Evolutionary conservation across 140 eudicot genomes (phyloP), one percentile per base, ranked within the genome.

Genomic region (Stevia rebaudiana): DNA sequence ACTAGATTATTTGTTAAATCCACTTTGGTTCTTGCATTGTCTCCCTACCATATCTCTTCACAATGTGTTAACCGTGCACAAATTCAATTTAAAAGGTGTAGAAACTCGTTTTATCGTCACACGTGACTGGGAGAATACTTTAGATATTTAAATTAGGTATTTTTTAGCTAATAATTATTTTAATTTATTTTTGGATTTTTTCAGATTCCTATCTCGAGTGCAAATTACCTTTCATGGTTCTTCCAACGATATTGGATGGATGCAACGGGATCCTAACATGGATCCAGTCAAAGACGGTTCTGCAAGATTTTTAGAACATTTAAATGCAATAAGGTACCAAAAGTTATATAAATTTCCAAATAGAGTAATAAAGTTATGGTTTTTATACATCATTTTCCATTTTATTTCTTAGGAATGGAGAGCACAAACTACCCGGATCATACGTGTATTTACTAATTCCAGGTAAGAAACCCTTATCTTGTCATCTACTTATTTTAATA

Each of bases 391-490:
- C 44, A 3, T 53, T 37, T 31, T 12, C 8, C 5, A 24, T 17
- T 74, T 74, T 12, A 40, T 31, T 37, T 11, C 46, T 9, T 63
- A 91, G 98, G 95, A 78, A 79, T 16, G 98, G 98, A 65, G 79
- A 80, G 60, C 96, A 91, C 78, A 74, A 54, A 49, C 87, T 91
- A 36, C 95, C 96, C 0, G 87, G 88, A 61, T 82, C 87, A 18
- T 91, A 82, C 62, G 92, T 91, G 62, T 91, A 91, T 78, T 83
- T 91, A 36, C 87, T 91, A 4, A 91, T 91, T 74, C 98, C 98
- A 13, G 98, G 98, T 91, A 70, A 21, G 21, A 62, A 35, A 15
- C 11, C 8, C 1, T 23, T 37, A 9, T 43, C 31, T 31, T 11
- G 43, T 22, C 51, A 54, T 23, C 36, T 11, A 66, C 40, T 30